A percentile compares a stretch with the other conserved stretches of the same genome.
Conservation (phyloP, 2,329 filamentous ascomycete species). For the Elsinoe perseae region DNA sequence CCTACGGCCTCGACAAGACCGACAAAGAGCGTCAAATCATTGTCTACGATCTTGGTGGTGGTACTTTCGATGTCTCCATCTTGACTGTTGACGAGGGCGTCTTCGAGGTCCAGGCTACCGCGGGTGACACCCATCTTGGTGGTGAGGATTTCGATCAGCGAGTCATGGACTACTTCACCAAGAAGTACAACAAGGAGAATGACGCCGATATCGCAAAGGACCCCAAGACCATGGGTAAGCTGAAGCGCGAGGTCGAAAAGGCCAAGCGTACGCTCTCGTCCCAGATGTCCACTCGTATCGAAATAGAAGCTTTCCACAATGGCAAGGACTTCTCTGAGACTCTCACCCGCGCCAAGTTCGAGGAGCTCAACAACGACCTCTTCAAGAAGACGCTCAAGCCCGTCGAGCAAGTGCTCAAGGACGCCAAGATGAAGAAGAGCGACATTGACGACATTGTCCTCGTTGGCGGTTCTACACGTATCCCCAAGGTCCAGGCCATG, state of each 20-base stretch:
- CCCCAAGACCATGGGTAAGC: conserved; percentile 95
- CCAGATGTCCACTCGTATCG: conserved; percentile 43
- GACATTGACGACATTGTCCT: conserved; percentile 96
- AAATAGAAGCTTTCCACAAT: conserved; percentile 95
- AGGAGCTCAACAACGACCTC: conserved; percentile 96
- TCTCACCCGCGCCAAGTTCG: conserved; percentile 96
- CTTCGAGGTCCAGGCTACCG: conserved; percentile 89
- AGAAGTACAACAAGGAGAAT: conserved; percentile 99
- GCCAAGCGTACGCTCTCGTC: conserved; percentile 82
- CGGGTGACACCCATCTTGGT: conserved; percentile 94
- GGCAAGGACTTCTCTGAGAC: conserved; percentile 98
- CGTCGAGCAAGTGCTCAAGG: conserved; percentile 96
- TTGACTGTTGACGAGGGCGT: conserved; percentile 65
- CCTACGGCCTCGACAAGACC: conserved; percentile 86
- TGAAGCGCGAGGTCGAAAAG: conserved; percentile 99
- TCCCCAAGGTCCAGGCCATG: conserved; percentile 90
- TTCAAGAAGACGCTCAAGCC: conserved; percentile 99
- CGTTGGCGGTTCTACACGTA: conserved; percentile 97
- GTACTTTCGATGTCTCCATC: conserved; percentile 90
- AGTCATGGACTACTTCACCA: conserved; percentile 91
- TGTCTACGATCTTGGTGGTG: conserved; percentile 88
- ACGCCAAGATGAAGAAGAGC: conserved; percentile 92
- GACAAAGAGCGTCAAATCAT: conserved; percentile 80
- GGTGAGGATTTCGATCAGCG: conserved; percentile 99
- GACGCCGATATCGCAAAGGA: conserved; percentile 87